Evolutionary conservation across 148 eudicot species (phyloP).

Genomic region (Linanthus parryae): DNA sequence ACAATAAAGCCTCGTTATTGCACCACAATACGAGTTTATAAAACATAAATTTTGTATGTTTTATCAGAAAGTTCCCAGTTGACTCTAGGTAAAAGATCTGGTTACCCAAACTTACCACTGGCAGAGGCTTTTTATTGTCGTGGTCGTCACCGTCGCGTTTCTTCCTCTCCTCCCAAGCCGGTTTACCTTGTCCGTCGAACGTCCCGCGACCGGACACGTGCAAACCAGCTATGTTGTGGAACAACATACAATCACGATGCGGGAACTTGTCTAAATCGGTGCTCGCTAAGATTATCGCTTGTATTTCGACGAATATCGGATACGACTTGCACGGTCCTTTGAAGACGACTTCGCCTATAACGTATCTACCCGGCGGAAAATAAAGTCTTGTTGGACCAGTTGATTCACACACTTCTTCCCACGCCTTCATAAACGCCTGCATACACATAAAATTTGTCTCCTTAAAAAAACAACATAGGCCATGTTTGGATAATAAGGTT

Average conservation of each 20-base stretch:
- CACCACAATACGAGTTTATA: too few species aligned
- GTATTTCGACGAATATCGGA: constrained; percentile 37
- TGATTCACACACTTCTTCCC: constrained; percentile 46
- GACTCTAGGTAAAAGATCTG: too few species aligned
- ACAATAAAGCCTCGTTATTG: too few species aligned
- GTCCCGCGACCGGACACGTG: constrained; percentile 27
- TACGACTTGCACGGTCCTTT: constrained; percentile 46
- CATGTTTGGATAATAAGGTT: too few species aligned
- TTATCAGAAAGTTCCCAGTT: too few species aligned
- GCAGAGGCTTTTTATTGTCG: too few species aligned
- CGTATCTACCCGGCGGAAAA: constrained; percentile 41
- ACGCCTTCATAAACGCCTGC: constrained; percentile 39
- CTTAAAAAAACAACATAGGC: too few species aligned
- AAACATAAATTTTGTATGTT: too few species aligned
- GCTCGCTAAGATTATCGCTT: constrained; percentile 22
- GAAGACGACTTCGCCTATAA: constrained; percentile 32
- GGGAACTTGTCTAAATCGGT: constrained; percentile 13
- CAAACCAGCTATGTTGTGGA: constrained; percentile 7
- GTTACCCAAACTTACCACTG: too few species aligned
- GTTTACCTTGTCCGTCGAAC: constrained; percentile 26
- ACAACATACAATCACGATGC: constrained; percentile 18
- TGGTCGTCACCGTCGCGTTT: background rate
- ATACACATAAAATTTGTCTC: too few species aligned
- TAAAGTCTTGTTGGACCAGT: constrained; percentile 32
- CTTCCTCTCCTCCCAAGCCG: too few species aligned